Base-by-base conservation (phyloP, 345 rosid genomes). In the Atalantia buxifolia region DNA sequence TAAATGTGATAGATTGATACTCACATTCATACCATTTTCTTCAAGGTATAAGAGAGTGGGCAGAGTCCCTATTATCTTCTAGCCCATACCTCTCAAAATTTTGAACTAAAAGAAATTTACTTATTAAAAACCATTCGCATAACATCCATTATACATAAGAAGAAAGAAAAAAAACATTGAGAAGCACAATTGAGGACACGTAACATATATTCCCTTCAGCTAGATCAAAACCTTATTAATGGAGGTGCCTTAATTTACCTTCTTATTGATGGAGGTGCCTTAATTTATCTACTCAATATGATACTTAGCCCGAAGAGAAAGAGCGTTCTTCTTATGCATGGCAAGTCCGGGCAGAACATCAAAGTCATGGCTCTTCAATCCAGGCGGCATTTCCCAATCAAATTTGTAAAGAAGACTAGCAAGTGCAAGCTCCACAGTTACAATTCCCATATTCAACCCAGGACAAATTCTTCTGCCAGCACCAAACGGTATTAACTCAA, bases 381-480 rank as follows among this genome's bases (percentile, higher is more conserved):
- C 80, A 14, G 35, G 25, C 1, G 75, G 68, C 70, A 81, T 69
- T 66, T 81, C 78, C 82, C 82, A 84, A 10, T 78, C 79, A 21
- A 84, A 84, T 38, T 75, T 45, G 65, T 78, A 74, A 1, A 60
- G 42, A 71, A 81, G 31, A 71, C 78, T 78, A 19, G 82, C 78
- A 21, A 78, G 71, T 38, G 79, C 78, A 63, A 87, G 84, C 86
- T 64, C 42, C 1, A 75, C 70, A 10, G 22, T 50, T 6, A 19
- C 71, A 18, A 75, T n/a, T 63, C 71, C 61, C 48, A 75, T 65
- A 6, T 0, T 4, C 1, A 79, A 16, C 38, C 86, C 89, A 0
- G 86, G 86, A 40, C 84, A 84, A 2, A 62, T 79, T 69, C 89
- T 78, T 59, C 89, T 35, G 0, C 89, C 85, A n/a, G 61, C 75